Evolutionary conservation across 2,329 filamentous ascomycete genomes (phyloP).

Genomic region (Monilinia fructigena): DNA sequence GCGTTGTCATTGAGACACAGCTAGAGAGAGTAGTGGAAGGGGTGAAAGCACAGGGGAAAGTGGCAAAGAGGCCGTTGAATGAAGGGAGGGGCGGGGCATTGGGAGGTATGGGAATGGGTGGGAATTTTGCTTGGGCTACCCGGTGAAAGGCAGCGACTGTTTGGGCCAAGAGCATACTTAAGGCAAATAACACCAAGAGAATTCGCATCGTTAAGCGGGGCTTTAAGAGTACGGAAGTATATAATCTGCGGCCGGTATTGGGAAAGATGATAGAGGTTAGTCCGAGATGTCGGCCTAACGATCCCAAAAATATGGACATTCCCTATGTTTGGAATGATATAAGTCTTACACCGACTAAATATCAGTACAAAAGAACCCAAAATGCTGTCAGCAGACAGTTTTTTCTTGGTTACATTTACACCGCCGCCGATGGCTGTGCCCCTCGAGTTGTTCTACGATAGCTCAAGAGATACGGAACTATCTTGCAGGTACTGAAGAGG

Average conservation of each 20-base stretch:
- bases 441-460: not conserved
- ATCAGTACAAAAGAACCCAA: constrained; percentile 4
- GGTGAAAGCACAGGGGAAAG: constrained; percentile 72
- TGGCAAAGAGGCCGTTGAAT: constrained; percentile 77
- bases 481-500: not conserved
- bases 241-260: not conserved
- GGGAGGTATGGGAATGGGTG: constrained; percentile 42
- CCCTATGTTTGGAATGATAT: not conserved
- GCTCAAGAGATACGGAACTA: not conserved
- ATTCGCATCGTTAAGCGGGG: not conserved
- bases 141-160: constrained; percentile 30
- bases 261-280: not conserved
- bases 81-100: constrained; percentile 54
- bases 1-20: constrained; percentile 90
- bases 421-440: not conserved
- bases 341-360: not conserved
- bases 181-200: not conserved
- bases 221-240: not conserved
- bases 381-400: not conserved
- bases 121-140: constrained; percentile 40
- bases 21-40: constrained; percentile 84
- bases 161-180: not conserved
- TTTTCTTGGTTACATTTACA: not conserved
- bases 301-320: not conserved
- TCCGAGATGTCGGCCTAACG: not conserved